Evolutionary conservation across 306 rosid genomes (phyloP).

Genomic region (Begonia masoniana): DNA sequence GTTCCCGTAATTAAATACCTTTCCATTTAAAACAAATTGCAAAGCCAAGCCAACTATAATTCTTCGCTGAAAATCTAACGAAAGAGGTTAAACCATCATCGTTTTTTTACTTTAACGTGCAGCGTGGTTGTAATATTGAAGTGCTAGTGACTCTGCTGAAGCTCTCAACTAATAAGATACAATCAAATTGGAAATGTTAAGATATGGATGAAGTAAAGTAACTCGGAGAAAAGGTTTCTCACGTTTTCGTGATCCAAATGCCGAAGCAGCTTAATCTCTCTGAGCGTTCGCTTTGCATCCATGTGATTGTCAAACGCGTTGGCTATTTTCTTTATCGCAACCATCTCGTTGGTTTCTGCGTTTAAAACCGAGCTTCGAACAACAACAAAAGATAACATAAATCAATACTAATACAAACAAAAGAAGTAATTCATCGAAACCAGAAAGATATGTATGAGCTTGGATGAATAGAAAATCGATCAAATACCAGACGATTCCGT

Average conservation of each 20-base stretch:
- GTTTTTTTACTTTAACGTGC: too few relatives aligned
- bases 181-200: too few relatives aligned
- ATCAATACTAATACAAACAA: not conserved
- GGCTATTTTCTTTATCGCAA: slow-evolving; percentile 90
- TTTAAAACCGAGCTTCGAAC: slow-evolving; percentile 70
- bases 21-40: too few relatives aligned
- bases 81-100: too few relatives aligned
- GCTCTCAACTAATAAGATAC: too few relatives aligned
- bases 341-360: slow-evolving; percentile 83
- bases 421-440: not conserved
- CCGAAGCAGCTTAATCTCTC: slow-evolving; percentile 96
- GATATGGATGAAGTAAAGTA: too few relatives aligned
- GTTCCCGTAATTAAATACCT: too few relatives aligned
- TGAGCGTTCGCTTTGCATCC: slow-evolving; percentile 98
- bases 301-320: slow-evolving; percentile 86
- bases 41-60: too few relatives aligned
- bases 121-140: too few relatives aligned
- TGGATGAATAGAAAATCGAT: not conserved
- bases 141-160: too few relatives aligned
- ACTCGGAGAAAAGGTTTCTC: slow-evolving; percentile 10
- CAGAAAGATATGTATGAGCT: too few relatives aligned
- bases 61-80: too few relatives aligned
- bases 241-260: slow-evolving; percentile 97
- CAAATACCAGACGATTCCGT: slow-evolving; percentile 86
- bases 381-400: slow-evolving; percentile 2